Evolutionary conservation across 2,329 filamentous ascomycete species (phyloP).

Genomic region (Paecilomyces formosus): DNA sequence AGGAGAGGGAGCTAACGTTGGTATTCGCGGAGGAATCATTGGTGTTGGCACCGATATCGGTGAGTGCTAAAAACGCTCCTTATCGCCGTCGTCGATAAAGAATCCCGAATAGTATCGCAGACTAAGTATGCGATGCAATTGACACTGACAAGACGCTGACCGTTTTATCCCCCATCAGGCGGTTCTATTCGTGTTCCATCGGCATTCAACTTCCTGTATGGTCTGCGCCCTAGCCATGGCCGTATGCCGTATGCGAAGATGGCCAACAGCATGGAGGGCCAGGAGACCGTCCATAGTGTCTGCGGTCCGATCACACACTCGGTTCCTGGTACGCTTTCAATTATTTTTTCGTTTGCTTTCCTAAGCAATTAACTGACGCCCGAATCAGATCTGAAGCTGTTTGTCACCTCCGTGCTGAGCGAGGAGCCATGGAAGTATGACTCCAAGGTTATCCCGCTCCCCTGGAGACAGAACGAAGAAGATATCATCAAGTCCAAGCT

Average conservation of each 20-base stretch:
- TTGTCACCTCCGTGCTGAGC: constrained; percentile 25
- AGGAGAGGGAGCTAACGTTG: constrained; percentile 58
- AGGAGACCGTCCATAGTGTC: constrained; percentile 25
- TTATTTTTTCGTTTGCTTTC: constrained; percentile 9
- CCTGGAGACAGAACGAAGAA: constrained; percentile 20
- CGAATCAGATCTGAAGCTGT: constrained; percentile 12
- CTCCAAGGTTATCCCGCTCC: constrained; percentile 25
- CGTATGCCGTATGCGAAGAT: constrained; percentile 26
- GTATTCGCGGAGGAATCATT: constrained; percentile 50
- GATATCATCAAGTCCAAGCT: constrained; percentile 1
- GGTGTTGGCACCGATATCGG: constrained; percentile 60
- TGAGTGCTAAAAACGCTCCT: constrained; percentile 4
- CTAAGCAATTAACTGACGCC: constrained; percentile 2
- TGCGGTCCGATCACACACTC: constrained; percentile 26
- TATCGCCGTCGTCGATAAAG: not conserved
- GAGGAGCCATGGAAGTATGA: constrained; percentile 31
- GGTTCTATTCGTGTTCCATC: constrained; percentile 38
- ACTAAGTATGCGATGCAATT: not conserved
- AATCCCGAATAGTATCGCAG: not conserved
- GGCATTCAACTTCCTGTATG: constrained; percentile 34
- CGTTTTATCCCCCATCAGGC: constrained; percentile 10
- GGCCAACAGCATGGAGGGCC: constrained; percentile 28
- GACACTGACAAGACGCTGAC: not conserved
- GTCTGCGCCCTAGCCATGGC: constrained; percentile 30
- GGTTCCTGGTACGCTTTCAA: constrained; percentile 12